Evolutionary conservation across 1,284 basidiomycete genomes (phyloP).

Genomic region (Kalmanozyma brasiliensis): DNA sequence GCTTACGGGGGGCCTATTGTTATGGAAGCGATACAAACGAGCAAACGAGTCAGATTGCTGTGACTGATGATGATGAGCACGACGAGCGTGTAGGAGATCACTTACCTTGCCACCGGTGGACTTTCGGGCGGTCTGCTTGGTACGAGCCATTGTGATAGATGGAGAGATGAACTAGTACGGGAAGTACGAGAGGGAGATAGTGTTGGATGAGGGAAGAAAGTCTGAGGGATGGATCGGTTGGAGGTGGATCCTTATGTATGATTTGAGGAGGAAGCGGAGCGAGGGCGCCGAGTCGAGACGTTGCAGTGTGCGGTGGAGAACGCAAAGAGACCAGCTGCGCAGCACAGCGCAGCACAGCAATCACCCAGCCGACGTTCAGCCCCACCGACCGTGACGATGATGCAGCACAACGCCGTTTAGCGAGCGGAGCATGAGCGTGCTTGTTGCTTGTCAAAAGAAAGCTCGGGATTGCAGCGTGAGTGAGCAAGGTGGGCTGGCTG

Average conservation of each 20-base stretch:
- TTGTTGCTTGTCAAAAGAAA: background rate
- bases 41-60: slow-evolving; percentile 15
- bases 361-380: background rate
- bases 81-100: background rate
- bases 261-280: slow-evolving; percentile 15
- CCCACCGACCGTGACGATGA: too few species aligned
- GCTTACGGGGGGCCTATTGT: slow-evolving; percentile 65
- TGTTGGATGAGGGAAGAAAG: slow-evolving; percentile 31
- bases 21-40: background rate
- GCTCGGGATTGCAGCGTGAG: background rate
- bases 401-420: slow-evolving; percentile 13
- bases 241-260: slow-evolving; percentile 47
- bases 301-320: slow-evolving; percentile 1
- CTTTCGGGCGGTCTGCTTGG: slow-evolving; percentile 82
- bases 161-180: slow-evolving; percentile 21
- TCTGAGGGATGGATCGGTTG: slow-evolving; percentile 16
- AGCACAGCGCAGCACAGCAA: background rate
- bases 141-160: slow-evolving; percentile 64
- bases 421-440: background rate
- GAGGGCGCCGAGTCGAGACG: slow-evolving; percentile 5
- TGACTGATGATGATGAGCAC: background rate
- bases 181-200: slow-evolving; percentile 29
- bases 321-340: too few species aligned
- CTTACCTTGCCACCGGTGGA: slow-evolving; percentile 77
- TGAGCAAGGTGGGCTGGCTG: too few species aligned